Evolutionary conservation across 768 basidiomycete species (phyloP).

Genomic region (Russula compacta): DNA sequence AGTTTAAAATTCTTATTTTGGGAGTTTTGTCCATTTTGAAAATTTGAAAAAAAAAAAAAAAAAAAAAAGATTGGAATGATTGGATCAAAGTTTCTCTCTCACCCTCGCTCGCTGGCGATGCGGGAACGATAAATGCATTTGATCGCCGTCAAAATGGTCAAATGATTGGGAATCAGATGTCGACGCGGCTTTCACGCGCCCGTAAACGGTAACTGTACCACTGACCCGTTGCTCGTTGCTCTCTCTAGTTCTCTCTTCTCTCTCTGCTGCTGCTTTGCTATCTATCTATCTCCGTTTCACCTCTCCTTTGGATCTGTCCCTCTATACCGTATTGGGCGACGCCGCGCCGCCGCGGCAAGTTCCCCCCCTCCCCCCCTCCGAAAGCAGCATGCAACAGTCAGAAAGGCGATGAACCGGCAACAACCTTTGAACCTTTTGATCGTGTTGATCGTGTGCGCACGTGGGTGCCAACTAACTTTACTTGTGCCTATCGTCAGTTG

Average conservation of each 20-base stretch:
- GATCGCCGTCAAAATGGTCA: constrained; percentile 19
- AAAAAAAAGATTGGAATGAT: constrained; percentile 1
- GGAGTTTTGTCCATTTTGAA: background rate
- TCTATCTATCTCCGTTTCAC: no score
- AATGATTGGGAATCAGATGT: constrained; percentile 15
- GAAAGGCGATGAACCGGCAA: no score
- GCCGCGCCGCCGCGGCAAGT: no score
- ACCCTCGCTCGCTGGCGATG: background rate
- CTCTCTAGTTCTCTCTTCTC: background rate
- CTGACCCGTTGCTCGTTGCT: background rate
- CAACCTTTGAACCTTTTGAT: no score
- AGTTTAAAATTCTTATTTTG: background rate
- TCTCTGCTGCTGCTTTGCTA: no score
- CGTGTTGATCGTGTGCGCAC: no score
- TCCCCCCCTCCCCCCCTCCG: no score
- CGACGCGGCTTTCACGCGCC: background rate
- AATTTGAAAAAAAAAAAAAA: background rate
- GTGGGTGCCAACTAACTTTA: no score
- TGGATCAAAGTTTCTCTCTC: background rate
- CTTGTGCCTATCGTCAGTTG: no score
- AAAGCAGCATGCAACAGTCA: no score
- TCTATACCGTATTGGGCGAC: no score
- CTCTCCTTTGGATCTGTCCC: no score
- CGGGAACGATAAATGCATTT: background rate
- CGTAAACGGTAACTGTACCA: background rate